Conservation (phyloP, 2,329 filamentous ascomycete genomes). For the Botrytis galanthina region DNA sequence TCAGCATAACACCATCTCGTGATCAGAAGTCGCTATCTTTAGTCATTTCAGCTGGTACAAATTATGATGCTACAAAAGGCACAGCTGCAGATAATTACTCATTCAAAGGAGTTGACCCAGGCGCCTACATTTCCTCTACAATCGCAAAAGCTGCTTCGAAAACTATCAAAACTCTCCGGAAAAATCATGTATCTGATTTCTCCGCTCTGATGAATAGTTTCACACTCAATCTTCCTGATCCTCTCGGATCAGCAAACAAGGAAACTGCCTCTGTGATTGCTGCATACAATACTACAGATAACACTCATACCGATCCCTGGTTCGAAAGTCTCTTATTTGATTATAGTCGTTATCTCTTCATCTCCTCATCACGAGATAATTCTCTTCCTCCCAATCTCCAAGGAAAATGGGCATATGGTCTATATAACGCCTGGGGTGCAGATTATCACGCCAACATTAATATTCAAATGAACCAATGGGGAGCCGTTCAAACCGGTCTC, state of each 20-base stretch:
- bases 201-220: conserved; percentile 43
- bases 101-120: conserved; percentile 50
- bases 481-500: conserved; percentile 52
- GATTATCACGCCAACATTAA: conserved; percentile 61
- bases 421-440: conserved; percentile 49
- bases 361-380: conserved; percentile 51
- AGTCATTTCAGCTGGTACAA: conserved; percentile 46
- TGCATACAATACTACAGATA: conserved; percentile 35
- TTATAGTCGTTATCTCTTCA: conserved; percentile 53
- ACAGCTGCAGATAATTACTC: conserved; percentile 45
- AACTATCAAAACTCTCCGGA: conserved; percentile 38
- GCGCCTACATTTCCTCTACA: conserved; percentile 38
- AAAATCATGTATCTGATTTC: conserved; percentile 45
- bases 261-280: conserved; percentile 43
- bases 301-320: conserved; percentile 51
- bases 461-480: conserved; percentile 62
- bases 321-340: conserved; percentile 54
- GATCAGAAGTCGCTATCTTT: conserved; percentile 39
- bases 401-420: conserved; percentile 52
- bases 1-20: conserved; percentile 36
- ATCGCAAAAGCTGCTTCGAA: conserved; percentile 38
- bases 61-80: conserved; percentile 52
- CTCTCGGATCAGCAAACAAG: conserved; percentile 41
- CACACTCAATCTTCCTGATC: conserved; percentile 46
- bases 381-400: conserved; percentile 56